phyloP scores from a whole-genome alignment of 2,329 filamentous ascomycete genomes.

The Neopestalotiopsis clavispora region DNA sequence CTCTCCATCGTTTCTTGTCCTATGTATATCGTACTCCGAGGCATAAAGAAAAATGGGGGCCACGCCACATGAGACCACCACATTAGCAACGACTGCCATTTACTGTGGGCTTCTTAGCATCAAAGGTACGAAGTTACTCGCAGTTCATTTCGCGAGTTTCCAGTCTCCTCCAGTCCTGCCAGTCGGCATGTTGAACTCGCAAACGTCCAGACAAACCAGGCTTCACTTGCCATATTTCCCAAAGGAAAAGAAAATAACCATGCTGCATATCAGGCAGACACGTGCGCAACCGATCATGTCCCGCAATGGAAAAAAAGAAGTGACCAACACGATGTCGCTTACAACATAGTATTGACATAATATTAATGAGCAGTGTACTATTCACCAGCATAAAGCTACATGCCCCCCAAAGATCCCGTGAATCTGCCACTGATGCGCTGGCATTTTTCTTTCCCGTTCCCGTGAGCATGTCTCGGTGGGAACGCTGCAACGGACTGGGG shows the following conservation, averaged over 20 bases:
- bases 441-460: slow-evolving; percentile 17
- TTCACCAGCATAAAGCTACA: background rate
- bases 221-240: background rate
- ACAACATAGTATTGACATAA: background rate
- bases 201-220: slow-evolving; percentile 1
- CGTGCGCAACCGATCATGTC: slow-evolving; percentile 3
- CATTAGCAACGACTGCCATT: background rate
- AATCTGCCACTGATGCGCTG: slow-evolving; percentile 17
- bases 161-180: background rate
- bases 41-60: background rate
- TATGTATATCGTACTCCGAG: background rate
- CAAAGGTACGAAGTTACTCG: background rate
- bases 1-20: background rate
- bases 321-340: slow-evolving; percentile 8
- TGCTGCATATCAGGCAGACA: background rate
- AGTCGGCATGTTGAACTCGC: background rate
- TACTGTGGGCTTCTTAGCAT: background rate
- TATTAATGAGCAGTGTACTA: background rate
- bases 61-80: slow-evolving; percentile 1
- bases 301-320: background rate
- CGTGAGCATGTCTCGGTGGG: slow-evolving; percentile 19
- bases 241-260: background rate
- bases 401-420: slow-evolving; percentile 8
- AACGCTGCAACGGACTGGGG: slow-evolving; percentile 2
- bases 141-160: background rate